Evolutionary conservation across 179 eudicot species (phyloP).

Genomic region (Camellia oleifera): DNA sequence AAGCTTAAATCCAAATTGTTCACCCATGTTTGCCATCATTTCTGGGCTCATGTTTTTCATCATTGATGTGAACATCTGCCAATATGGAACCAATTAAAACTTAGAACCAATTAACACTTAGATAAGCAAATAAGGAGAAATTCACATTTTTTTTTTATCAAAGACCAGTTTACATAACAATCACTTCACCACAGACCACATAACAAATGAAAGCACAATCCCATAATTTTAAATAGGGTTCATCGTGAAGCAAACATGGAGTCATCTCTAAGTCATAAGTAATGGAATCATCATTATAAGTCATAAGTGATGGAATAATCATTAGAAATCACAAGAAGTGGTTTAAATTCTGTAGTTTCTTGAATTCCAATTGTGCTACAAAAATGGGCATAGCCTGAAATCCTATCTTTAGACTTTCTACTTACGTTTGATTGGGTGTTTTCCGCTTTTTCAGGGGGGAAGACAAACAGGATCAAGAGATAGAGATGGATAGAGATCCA

Average conservation of each 20-base stretch:
- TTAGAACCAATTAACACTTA: slow-evolving; percentile 2
- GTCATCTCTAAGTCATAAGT: background rate
- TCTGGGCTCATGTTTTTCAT: slow-evolving; percentile 95
- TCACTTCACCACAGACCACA: background rate
- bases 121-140: background rate
- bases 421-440: too few relatives aligned
- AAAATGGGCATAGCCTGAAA: too few relatives aligned
- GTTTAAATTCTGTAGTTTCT: background rate
- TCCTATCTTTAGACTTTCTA: too few relatives aligned
- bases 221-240: too few relatives aligned
- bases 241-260: background rate
- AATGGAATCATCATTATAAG: background rate
- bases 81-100: slow-evolving; percentile 11
- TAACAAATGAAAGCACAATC: slow-evolving; percentile 2
- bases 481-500: too few relatives aligned
- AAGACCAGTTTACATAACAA: background rate
- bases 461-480: too few relatives aligned
- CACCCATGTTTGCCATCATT: slow-evolving; percentile 97
- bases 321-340: too few relatives aligned
- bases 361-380: background rate
- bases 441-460: too few relatives aligned
- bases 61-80: slow-evolving; percentile 94
- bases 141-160: background rate
- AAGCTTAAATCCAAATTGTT: slow-evolving; percentile 90
- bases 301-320: background rate